phyloP scores from a whole-genome alignment of 2,329 filamentous ascomycete genomes.

The Hymenoscyphus albidus region DNA sequence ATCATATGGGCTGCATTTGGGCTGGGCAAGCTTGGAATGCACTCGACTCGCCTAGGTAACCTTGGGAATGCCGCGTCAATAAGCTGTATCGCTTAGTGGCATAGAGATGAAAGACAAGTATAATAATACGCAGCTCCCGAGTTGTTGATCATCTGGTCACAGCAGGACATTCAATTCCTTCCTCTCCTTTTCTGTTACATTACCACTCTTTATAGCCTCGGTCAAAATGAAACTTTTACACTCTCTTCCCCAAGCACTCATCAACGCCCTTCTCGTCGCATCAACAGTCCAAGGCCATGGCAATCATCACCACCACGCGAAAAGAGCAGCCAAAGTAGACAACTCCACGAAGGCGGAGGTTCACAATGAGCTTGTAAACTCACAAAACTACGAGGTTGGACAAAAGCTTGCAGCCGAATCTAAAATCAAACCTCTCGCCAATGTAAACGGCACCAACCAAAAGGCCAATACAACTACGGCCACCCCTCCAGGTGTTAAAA shows the following conservation, averaged over 20 bases:
- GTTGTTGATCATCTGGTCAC: neutral
- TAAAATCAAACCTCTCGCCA: neutral
- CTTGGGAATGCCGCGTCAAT: neutral
- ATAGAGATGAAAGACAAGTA: neutral
- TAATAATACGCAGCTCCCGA: neutral
- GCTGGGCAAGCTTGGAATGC: neutral
- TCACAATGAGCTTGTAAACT: neutral
- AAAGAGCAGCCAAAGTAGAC: neutral
- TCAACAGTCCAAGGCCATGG: neutral
- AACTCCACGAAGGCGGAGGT: neutral
- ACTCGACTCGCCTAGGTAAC: neutral
- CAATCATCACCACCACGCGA: neutral
- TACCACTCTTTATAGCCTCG: neutral
- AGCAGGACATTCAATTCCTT: neutral
- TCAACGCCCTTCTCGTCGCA: neutral
- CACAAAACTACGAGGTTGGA: neutral
- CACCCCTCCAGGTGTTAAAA: neutral
- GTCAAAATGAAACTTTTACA: neutral
- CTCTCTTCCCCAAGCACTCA: neutral
- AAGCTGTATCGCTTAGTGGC: neutral
- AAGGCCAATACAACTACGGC: neutral
- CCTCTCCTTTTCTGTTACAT: neutral
- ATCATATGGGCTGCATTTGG: neutral
- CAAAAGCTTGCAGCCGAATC: neutral
- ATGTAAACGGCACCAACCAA: neutral